Base-by-base conservation (phyloP, 2,329 filamentous ascomycete genomes). In the Aspergillus chevalieri region DNA sequence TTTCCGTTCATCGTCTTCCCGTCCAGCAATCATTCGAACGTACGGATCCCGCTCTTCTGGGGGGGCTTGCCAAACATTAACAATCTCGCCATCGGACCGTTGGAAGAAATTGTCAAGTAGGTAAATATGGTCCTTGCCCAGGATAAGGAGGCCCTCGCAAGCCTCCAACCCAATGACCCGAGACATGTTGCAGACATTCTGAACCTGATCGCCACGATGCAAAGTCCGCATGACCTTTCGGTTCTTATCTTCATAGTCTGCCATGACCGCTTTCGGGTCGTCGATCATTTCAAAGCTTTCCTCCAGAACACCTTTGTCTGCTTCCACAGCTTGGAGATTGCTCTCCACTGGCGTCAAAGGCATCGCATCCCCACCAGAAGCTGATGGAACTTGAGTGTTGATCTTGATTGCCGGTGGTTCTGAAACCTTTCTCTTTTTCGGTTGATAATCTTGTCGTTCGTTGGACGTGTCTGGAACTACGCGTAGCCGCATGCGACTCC, bases 101-200 rank as follows among this genome's bases (percentile, higher is more conserved):
- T 97, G 92, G 66, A 98, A 97, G 62, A 95, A 92, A 59, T 93
- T 92, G 70, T 98, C 93, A 69, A 97, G 86, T 57, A 98, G 85
- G 65, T 98, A 98, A 14, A 98, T 78, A 44, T 84, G 86, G 59
- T 92, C 87, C 67, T 95, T 95, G 15, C 93, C 93, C 38, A 97
- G 79, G 48, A 98, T 94, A 30, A 98, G 76, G 39, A 98, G 84
- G 6, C 93, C 93, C 66, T 98, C 94, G 53, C 88, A 89, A 7
- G 91, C 91, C 65, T 98, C 93, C 3, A 98, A 77, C 8, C 93
- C 93, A 28, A 95, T 85, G 48, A 98, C 92, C 9, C 93, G 85
- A 14, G 93, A 97, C 45, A 97, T 85, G 60, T 98, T 98, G 76
- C 89, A 95, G 1, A 96, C 89, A 49, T 89, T 87, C 65, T 96